phyloP scores from a whole-genome alignment of 495 filamentous ascomycete species.

The Penicillium argentinense region DNA sequence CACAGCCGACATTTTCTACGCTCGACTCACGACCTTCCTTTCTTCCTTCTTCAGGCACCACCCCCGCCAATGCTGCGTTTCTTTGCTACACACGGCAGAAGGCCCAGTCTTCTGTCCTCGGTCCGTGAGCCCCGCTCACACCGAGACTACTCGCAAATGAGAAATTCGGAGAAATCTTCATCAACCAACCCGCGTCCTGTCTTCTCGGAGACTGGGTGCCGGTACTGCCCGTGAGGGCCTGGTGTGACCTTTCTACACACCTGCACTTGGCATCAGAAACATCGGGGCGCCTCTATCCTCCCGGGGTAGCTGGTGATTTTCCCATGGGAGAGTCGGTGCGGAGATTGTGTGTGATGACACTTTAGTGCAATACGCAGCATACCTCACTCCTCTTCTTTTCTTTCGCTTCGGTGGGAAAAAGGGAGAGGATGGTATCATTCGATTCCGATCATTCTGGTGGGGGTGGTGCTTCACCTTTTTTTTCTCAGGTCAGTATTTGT shows the following conservation, averaged over 20 bases:
- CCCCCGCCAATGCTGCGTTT: constrained; percentile 99
- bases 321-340: constrained; percentile 90
- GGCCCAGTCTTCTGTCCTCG: constrained; percentile 28
- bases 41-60: constrained; percentile 68
- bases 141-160: constrained; percentile 75
- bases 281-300: constrained; percentile 56
- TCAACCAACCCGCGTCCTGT: constrained; percentile 43
- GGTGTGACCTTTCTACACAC: constrained; percentile 75
- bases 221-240: constrained; percentile 87
- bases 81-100: constrained; percentile 89
- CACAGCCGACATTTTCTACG: neutral
- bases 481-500: constrained; percentile 60
- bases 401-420: constrained; percentile 22
- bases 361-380: constrained; percentile 99
- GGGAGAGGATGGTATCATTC: constrained; percentile 72
- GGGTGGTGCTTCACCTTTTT: constrained; percentile 72
- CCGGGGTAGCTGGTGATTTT: constrained; percentile 19
- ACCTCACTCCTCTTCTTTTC: constrained; percentile 37
- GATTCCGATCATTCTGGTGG: constrained; percentile 97
- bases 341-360: constrained; percentile 89
- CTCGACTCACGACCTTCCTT: constrained; percentile 26
- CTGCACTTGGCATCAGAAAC: constrained; percentile 99
- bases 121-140: constrained; percentile 5
- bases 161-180: constrained; percentile 99
- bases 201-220: constrained; percentile 24